These are phyloP conservation scores for Geotrichum histeridarum DNA, from an alignment of 1,139 yeast species.

Conservation along the genomic window DNA sequence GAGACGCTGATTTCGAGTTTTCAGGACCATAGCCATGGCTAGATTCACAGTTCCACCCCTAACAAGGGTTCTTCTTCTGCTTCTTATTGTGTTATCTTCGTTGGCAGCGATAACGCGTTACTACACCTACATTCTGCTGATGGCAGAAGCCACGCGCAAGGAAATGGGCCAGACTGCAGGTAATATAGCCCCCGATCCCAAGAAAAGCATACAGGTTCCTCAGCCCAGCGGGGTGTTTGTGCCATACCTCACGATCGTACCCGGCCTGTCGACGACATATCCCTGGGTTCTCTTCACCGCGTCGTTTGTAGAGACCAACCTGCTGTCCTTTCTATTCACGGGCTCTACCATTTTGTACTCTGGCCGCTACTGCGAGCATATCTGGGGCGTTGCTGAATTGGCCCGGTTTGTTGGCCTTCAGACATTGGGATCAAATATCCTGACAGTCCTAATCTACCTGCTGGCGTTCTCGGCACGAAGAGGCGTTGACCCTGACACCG, in stretches of 20 bases:
- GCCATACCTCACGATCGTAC: slow-evolving; percentile 68
- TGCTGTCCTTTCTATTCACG: slow-evolving; percentile 50
- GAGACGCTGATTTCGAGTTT: too few relatives aligned
- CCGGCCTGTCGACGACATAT: slow-evolving; percentile 51
- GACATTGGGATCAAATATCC: slow-evolving; percentile 55
- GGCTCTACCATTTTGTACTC: slow-evolving; percentile 50
- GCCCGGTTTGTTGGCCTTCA: slow-evolving; percentile 54
- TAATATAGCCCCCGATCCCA: not conserved
- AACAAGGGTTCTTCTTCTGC: slow-evolving; percentile 36
- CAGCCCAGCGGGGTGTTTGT: slow-evolving; percentile 40
- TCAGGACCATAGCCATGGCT: slow-evolving; percentile 11
- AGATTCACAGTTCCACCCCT: slow-evolving; percentile 39
- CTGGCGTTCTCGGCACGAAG: not conserved
- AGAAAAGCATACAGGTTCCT: not conserved
- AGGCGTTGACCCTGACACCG: slow-evolving; percentile 11
- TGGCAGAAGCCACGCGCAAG: slow-evolving; percentile 17
- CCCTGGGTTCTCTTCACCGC: slow-evolving; percentile 77
- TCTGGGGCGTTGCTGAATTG: slow-evolving; percentile 59
- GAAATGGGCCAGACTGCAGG: slow-evolving; percentile 7
- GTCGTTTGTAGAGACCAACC: slow-evolving; percentile 62
- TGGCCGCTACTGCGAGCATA: slow-evolving; percentile 48
- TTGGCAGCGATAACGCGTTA: slow-evolving; percentile 37
- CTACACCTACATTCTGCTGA: slow-evolving; percentile 17
- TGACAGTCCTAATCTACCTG: slow-evolving; percentile 30
- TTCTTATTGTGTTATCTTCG: slow-evolving; percentile 35